Base-by-base conservation (phyloP, 495 filamentous ascomycete species). In the Hapsidospora chrysogenum region DNA sequence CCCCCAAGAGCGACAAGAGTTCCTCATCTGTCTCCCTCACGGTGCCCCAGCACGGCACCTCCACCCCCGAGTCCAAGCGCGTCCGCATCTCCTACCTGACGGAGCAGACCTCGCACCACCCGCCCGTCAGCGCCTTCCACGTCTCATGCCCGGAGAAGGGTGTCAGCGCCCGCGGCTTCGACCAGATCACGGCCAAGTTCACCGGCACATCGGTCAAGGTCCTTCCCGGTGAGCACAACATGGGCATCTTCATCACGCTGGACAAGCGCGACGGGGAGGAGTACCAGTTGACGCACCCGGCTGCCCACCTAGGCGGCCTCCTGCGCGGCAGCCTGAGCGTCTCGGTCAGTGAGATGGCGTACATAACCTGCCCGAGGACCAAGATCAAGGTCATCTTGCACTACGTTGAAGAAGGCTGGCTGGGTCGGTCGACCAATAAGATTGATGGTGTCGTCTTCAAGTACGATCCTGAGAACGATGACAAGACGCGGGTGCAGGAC, bases 81-180 rank as follows among this genome's bases (percentile, higher is more conserved):
- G 69, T 87, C 45, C 75, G 74, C 39, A 70, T 97, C 33, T 93
- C 84, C 20, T 97, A 86, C 47, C 60, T 97, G 43, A 97, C 89
- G 4, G 89, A 97, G 53, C 89, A 97, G 48, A 85, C 89, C n/a
- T 95, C 87, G 5, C 89, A 97, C 40, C 89, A 97, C 62, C 89
- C 89, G 10, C 89, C 89, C 9, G 87, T 97, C 43, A 95, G 87
- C 30, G 89, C 89, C 2, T 97, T 92, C 60, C 92, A 78, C 54
- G 74, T 95, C 41, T 80, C 85, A 53, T 96, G 89, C 46, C 83
- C 85, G 0, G 82, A 89, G 35, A 89, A 84, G 49, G 89, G 86
- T 4, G 69, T 97, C 33, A 74, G 74, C 18, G 92, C 89, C 13
- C 70, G 80, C 36, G 89, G 89, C 0, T 97, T 84, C 46, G 89